Conservation (phyloP, 805 yeast genomes). For the Zygosaccharomyces bisporus region DNA sequence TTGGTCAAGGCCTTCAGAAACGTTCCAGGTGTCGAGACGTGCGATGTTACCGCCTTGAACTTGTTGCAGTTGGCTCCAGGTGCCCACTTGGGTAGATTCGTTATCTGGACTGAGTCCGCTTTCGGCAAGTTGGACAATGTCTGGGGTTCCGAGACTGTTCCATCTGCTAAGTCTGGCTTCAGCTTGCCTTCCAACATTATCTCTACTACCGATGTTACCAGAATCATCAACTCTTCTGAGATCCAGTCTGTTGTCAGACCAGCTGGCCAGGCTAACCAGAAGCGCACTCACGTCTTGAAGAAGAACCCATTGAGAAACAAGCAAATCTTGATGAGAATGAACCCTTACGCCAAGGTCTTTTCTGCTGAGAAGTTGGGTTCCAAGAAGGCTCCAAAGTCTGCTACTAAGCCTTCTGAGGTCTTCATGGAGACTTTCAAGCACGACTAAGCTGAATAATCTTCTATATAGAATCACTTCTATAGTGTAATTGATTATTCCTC, state of each 20-base stretch:
- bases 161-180: slow-evolving; percentile 84
- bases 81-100: slow-evolving; percentile 99
- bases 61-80: slow-evolving; percentile 99
- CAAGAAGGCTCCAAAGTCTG: slow-evolving; percentile 63
- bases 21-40: slow-evolving; percentile 99
- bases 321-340: slow-evolving; percentile 94
- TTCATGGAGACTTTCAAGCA: slow-evolving; percentile 66
- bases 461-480: slow-evolving; percentile 1
- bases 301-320: slow-evolving; percentile 99
- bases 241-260: slow-evolving; percentile 96
- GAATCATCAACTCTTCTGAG: slow-evolving; percentile 98
- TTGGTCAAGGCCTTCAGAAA: slow-evolving; percentile 98
- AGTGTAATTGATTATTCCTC: slow-evolving; percentile 2
- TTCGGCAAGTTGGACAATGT: slow-evolving; percentile 93
- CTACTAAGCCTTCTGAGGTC: slow-evolving; percentile 67
- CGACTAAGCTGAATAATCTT: slow-evolving; percentile 38
- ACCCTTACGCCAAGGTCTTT: slow-evolving; percentile 99
- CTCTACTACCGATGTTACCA: slow-evolving; percentile 92
- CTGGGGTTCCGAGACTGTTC: slow-evolving; percentile 90
- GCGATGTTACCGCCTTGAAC: slow-evolving; percentile 87
- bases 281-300: slow-evolving; percentile 94
- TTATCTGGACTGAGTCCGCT: slow-evolving; percentile 99
- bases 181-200: slow-evolving; percentile 90
- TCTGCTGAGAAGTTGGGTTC: slow-evolving; percentile 88
- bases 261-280: slow-evolving; percentile 90